Conservation (phyloP, 2,329 filamentous ascomycete species). For the Epichloe gansuensis region DNA sequence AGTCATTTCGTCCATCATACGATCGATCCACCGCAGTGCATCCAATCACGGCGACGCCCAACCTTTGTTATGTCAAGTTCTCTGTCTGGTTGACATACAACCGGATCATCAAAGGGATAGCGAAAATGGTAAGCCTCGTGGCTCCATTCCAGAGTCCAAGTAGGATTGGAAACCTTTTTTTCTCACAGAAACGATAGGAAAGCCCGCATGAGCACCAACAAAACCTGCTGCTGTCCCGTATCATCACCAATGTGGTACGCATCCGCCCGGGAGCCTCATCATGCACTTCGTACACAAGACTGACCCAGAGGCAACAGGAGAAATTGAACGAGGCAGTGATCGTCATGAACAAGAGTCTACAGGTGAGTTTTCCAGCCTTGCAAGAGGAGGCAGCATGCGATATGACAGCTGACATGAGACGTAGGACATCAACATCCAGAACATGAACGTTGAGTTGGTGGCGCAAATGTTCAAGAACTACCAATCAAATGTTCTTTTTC, state of each 20-base stretch:
- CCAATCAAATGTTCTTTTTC: constrained; percentile 93
- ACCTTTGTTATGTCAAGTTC: not conserved
- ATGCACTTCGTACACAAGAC: not conserved
- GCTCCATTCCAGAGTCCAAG: not conserved
- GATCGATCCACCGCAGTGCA: not conserved
- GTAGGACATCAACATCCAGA: constrained; percentile 94
- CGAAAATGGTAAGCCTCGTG: not conserved
- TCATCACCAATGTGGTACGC: constrained; percentile 92
- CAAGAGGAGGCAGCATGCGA: not conserved
- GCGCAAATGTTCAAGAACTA: constrained; percentile 99
- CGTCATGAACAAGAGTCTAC: constrained; percentile 83
- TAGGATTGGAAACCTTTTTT: not conserved
- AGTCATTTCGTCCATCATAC: too few relatives aligned
- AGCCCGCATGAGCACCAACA: constrained; percentile 97
- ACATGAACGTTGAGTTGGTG: constrained; percentile 97
- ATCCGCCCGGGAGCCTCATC: not conserved
- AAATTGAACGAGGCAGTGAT: constrained; percentile 93
- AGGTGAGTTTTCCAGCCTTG: constrained; percentile 38
- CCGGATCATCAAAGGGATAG: not conserved
- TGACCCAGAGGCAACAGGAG: constrained; percentile 45
- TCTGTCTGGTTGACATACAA: not conserved
- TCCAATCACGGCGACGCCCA: not conserved
- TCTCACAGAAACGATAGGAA: constrained; percentile 42
- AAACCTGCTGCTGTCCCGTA: constrained; percentile 80
- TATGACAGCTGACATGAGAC: not conserved